Conservation (phyloP, 139 green algal species). For the Pseudopediastrum boryanum region DNA sequence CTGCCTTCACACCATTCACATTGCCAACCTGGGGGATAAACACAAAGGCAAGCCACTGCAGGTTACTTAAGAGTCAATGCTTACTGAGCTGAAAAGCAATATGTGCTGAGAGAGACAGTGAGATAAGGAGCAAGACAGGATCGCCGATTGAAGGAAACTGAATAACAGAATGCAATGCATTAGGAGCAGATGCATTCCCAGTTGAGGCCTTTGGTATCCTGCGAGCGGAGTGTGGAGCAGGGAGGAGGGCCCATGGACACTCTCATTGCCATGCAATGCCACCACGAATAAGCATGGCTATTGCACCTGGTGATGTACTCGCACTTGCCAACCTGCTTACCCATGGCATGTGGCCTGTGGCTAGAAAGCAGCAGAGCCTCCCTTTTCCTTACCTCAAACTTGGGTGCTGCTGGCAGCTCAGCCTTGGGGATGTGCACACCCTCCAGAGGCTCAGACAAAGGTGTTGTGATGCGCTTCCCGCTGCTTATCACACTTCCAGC, state of each 20-base stretch:
- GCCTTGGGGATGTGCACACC: conserved; percentile 35
- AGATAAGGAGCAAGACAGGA: not conserved
- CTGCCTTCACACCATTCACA: conserved; percentile 37
- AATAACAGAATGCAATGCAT: not conserved
- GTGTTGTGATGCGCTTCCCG: conserved; percentile 40
- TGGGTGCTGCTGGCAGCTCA: conserved; percentile 16
- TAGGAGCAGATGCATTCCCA: not conserved
- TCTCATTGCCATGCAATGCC: not conserved
- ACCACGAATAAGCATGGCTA: not conserved
- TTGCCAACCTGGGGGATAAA: conserved; percentile 4
- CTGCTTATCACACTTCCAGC: conserved; percentile 42
- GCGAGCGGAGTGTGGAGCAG: too few relatives aligned
- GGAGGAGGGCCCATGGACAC: too few relatives aligned
- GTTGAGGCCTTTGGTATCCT: not conserved
- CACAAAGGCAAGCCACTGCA: not conserved
- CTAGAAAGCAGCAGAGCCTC: conserved; percentile 5
- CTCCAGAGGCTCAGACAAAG: conserved; percentile 48
- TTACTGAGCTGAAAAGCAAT: too few relatives aligned
- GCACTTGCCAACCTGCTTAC: not conserved
- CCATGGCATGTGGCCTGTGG: conserved; percentile 9
- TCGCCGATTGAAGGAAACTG: not conserved
- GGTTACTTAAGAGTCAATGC: too few relatives aligned
- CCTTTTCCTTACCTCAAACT: conserved; percentile 24
- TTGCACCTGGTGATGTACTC: not conserved
- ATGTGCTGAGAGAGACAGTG: not conserved